A percentile compares a stretch with the other conserved stretches of the same genome.
phyloP scores from a whole-genome alignment of 306 rosid genomes.

The Quercus parvula region DNA sequence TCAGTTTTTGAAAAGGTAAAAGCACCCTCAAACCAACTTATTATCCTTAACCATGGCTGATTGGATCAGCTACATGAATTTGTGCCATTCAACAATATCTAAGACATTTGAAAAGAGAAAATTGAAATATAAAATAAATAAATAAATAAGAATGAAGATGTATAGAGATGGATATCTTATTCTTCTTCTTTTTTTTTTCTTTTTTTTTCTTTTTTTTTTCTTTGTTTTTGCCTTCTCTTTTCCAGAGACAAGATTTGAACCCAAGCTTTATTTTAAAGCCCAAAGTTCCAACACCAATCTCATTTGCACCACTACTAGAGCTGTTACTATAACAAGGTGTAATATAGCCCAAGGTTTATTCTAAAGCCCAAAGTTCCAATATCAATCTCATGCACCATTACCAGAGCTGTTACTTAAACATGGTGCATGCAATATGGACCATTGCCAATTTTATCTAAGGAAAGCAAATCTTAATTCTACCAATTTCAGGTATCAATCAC shows the following conservation, averaged over 20 bases:
- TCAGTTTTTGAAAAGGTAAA: background rate
- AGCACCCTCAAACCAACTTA: background rate
- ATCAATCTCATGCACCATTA: background rate
- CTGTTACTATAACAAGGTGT: background rate
- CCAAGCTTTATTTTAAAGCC: background rate
- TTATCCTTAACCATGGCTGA: background rate
- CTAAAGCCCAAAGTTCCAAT: background rate
- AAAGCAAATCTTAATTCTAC: background rate
- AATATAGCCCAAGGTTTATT: background rate
- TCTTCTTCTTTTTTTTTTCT: background rate
- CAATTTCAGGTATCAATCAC: background rate
- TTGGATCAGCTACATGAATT: background rate
- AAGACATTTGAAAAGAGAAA: background rate
- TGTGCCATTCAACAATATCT: background rate
- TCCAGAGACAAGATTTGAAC: background rate
- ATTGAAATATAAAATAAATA: background rate
- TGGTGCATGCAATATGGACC: background rate
- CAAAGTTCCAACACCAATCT: background rate
- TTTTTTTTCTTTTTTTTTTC: too few relatives aligned
- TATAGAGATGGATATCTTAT: background rate
- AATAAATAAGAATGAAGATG: background rate
- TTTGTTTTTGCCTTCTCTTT: background rate
- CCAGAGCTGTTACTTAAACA: too few relatives aligned
- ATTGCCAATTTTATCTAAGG: background rate
- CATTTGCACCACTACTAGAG: background rate